Conservation (phyloP, 1,139 yeast species). For the Candida albicans region DNA sequence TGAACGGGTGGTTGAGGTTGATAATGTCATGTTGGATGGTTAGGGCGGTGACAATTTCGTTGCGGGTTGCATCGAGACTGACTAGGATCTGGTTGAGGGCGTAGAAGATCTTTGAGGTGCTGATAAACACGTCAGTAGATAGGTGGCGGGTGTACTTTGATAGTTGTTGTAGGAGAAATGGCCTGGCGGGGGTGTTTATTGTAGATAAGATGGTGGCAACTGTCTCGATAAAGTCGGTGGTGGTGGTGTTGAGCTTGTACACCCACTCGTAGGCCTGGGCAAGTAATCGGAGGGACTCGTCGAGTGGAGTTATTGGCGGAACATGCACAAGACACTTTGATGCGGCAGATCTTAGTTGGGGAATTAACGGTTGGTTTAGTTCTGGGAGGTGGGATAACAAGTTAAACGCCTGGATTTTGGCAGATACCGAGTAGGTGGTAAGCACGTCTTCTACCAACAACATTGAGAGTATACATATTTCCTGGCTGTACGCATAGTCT, state of each 20-base stretch:
- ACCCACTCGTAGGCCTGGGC: slow-evolving; percentile 24
- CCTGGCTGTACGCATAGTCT: slow-evolving; percentile 14
- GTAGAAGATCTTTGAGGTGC: slow-evolving; percentile 31
- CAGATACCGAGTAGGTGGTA: slow-evolving; percentile 43
- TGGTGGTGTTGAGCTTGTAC: slow-evolving; percentile 7
- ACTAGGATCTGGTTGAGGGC: slow-evolving; percentile 30
- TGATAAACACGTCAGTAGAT: slow-evolving; percentile 17
- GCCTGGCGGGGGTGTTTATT: slow-evolving; percentile 22
- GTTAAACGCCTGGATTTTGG: slow-evolving; percentile 42
- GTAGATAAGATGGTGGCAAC: slow-evolving; percentile 20
- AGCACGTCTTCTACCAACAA: slow-evolving; percentile 51
- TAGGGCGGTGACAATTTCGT: slow-evolving; percentile 17
- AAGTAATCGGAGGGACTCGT: slow-evolving; percentile 23
- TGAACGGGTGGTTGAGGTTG: slow-evolving; percentile 19
- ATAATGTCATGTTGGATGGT: slow-evolving; percentile 21
- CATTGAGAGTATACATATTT: slow-evolving; percentile 45
- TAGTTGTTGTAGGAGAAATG: slow-evolving; percentile 10
- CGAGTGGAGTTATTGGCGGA: slow-evolving; percentile 45
- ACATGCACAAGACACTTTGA: slow-evolving; percentile 42
- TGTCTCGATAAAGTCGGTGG: slow-evolving; percentile 13
- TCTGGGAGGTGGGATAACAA: slow-evolving; percentile 21
- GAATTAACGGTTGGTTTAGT: slow-evolving; percentile 15
- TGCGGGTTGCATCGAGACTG: slow-evolving; percentile 21
- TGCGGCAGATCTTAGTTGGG: slow-evolving; percentile 14
- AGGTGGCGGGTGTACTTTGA: slow-evolving; percentile 2